Evolutionary conservation across 257 asterid species (phyloP).

Genomic region (Coffea eugenioides): DNA sequence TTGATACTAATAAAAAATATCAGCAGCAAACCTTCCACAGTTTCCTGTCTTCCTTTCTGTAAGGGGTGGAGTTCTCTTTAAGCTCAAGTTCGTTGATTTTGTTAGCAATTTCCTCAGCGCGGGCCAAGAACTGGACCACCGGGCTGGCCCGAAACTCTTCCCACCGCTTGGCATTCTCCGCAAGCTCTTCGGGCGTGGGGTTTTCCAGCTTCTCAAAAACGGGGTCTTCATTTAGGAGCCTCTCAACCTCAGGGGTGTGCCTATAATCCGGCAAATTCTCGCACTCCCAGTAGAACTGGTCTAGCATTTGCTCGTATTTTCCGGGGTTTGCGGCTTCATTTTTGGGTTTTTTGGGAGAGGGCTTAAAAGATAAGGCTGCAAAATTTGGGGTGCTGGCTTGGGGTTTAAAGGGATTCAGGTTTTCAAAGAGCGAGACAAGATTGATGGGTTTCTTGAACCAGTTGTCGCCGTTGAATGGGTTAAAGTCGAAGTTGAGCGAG

Average conservation of each 20-base stretch:
- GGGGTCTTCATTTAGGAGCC: conserved; percentile 64
- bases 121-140: conserved; percentile 66
- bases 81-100: conserved; percentile 75
- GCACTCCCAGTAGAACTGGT: conserved; percentile 84
- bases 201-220: conserved; percentile 68
- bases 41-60: conserved; percentile 65
- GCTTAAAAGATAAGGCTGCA: conserved; percentile 63
- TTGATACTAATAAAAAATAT: not conserved
- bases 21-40: conserved; percentile 61
- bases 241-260: conserved; percentile 74
- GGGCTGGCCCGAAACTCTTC: conserved; percentile 61
- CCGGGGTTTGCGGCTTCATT: conserved; percentile 46
- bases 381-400: conserved; percentile 46
- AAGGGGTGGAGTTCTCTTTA: conserved; percentile 63
- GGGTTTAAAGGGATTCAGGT: conserved; percentile 49
- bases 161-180: conserved; percentile 86
- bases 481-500: conserved; percentile 67
- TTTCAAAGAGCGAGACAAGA: conserved; percentile 31
- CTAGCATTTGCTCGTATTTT: conserved; percentile 58
- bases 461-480: conserved; percentile 65
- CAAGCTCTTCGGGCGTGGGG: conserved; percentile 67
- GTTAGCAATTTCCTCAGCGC: conserved; percentile 80
- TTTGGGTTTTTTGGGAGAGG: conserved; percentile 47
- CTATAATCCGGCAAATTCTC: conserved; percentile 82
- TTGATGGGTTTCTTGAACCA: conserved; percentile 69